Conservation (phyloP, 768 basidiomycete genomes). For the Tulasnella sp. region DNA sequence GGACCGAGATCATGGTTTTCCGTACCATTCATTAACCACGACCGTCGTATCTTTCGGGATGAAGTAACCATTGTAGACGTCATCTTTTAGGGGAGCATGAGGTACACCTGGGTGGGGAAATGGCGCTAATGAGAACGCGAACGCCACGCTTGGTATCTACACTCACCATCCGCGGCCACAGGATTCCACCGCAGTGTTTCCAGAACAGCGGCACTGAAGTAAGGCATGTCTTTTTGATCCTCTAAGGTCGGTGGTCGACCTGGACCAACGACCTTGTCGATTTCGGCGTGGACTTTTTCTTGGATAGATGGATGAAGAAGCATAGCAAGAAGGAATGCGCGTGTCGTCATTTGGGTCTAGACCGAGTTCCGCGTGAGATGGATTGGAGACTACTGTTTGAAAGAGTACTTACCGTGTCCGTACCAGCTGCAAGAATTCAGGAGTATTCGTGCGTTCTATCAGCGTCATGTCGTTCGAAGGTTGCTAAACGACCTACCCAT, state of each 20-base stretch:
- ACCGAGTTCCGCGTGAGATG: no score
- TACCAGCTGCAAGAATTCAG: slow-evolving; percentile 1
- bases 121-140: background rate
- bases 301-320: slow-evolving; percentile 43
- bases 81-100: slow-evolving; percentile 22
- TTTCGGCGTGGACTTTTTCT: slow-evolving; percentile 41
- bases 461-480: background rate
- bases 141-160: background rate
- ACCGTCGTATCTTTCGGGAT: slow-evolving; percentile 16
- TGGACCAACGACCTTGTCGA: slow-evolving; percentile 37
- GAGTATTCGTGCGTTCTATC: background rate
- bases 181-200: slow-evolving; percentile 33
- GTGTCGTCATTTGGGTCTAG: background rate
- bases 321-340: slow-evolving; percentile 34
- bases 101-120: background rate
- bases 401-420: background rate
- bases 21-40: slow-evolving; percentile 14
- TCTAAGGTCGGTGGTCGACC: slow-evolving; percentile 36
- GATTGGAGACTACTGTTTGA: no score
- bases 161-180: slow-evolving; percentile 11
- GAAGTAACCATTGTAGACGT: slow-evolving; percentile 27
- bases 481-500: background rate
- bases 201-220: slow-evolving; percentile 30
- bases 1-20: background rate
- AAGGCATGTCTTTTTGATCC: slow-evolving; percentile 33